Conservation (phyloP, 306 rosid genomes). For the Prunus kanzakura region DNA sequence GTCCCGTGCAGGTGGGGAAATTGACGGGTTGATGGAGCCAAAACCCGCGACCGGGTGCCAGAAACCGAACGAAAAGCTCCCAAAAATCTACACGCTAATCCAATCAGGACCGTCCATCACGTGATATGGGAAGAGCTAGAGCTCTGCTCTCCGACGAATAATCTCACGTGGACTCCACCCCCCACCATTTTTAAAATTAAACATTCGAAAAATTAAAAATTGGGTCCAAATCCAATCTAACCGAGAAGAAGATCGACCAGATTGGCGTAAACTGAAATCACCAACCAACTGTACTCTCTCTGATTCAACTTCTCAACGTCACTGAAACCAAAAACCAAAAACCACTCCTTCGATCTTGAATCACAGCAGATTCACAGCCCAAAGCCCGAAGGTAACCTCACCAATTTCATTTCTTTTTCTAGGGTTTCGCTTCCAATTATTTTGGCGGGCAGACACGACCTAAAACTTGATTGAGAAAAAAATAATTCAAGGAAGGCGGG, state of each 20-base stretch:
- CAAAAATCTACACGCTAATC: background rate
- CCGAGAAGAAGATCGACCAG: background rate
- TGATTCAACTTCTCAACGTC: too few species aligned
- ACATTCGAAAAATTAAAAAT: background rate
- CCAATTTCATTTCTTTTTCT: too few species aligned
- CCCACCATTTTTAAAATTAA: slow-evolving; percentile 20
- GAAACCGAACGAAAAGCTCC: background rate
- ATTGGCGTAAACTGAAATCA: background rate
- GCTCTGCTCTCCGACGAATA: background rate
- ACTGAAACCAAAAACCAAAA: too few species aligned
- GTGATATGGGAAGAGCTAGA: too few species aligned
- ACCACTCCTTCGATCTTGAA: too few species aligned
- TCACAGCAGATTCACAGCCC: too few species aligned
- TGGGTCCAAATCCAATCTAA: background rate
- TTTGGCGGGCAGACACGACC: too few species aligned
- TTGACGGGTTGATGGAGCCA: background rate
- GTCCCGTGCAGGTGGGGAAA: too few species aligned
- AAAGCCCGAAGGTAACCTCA: too few species aligned
- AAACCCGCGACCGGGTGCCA: background rate
- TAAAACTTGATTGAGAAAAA: too few species aligned
- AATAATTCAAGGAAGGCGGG: background rate
- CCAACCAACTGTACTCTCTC: too few species aligned
- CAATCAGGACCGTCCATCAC: slow-evolving; percentile 2
- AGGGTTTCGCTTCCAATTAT: too few species aligned
- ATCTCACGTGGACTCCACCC: slow-evolving; percentile 21